Evolutionary conservation across 495 filamentous ascomycete species (phyloP).

Genomic region (Aspergillus mulundensis): DNA sequence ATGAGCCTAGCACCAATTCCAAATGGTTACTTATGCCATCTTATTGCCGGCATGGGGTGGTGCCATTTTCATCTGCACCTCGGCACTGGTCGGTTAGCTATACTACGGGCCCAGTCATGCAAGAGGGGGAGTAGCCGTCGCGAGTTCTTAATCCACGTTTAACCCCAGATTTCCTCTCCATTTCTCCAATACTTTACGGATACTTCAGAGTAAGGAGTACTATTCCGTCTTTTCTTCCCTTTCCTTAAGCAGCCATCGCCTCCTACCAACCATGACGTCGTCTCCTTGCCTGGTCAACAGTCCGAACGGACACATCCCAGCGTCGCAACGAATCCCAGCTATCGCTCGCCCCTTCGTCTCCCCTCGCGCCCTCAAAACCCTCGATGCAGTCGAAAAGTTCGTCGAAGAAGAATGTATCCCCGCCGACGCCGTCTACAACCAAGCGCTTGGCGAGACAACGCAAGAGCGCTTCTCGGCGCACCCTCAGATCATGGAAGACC

Average conservation of each 20-base stretch:
- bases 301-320: background rate
- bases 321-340: background rate
- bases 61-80: background rate
- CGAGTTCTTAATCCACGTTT: background rate
- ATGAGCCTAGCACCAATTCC: too few species aligned
- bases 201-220: too few species aligned
- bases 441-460: background rate
- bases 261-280: background rate
- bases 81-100: background rate
- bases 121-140: background rate
- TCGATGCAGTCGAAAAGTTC: background rate
- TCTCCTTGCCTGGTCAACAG: background rate
- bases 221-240: too few species aligned
- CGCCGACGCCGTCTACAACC: background rate
- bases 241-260: background rate
- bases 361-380: background rate
- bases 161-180: background rate
- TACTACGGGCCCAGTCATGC: background rate
- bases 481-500: background rate
- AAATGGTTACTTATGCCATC: background rate
- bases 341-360: slow-evolving; percentile 3
- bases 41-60: background rate
- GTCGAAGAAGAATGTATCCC: background rate
- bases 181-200: background rate
- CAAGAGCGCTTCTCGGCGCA: background rate